Evolutionary conservation across 2,329 filamentous ascomycete genomes (phyloP).

Genomic region (Calonectria hongkongensis): DNA sequence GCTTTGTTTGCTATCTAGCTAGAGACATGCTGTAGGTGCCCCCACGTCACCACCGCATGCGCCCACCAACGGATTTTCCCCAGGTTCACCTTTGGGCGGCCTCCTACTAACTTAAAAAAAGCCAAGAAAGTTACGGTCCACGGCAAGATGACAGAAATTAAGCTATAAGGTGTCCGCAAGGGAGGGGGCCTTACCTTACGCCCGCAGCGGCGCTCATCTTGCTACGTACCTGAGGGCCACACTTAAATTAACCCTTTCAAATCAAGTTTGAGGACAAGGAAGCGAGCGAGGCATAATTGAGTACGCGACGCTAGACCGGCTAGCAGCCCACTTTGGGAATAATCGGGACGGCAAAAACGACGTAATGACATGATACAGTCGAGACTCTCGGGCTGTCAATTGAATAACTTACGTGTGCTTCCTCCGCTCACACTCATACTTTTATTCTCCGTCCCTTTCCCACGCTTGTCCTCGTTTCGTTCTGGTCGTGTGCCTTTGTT

Average conservation of each 20-base stretch:
- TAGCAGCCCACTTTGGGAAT: slow-evolving; percentile 40
- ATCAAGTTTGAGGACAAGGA: slow-evolving; percentile 29
- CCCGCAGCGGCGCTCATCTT: slow-evolving; percentile 4
- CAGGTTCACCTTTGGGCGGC: slow-evolving; percentile 38
- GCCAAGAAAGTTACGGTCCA: slow-evolving; percentile 20
- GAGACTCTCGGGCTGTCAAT: slow-evolving; percentile 22
- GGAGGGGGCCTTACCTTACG: slow-evolving; percentile 1
- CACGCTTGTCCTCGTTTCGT: background rate
- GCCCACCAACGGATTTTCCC: slow-evolving; percentile 18
- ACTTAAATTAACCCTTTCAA: slow-evolving; percentile 17
- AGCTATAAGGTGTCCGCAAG: slow-evolving; percentile 14
- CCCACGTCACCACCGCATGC: background rate
- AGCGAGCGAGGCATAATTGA: slow-evolving; percentile 22
- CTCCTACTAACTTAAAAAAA: slow-evolving; percentile 36
- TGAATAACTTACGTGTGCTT: slow-evolving; percentile 27
- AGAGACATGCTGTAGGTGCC: background rate
- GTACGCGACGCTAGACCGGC: slow-evolving; percentile 35
- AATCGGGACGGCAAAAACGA: slow-evolving; percentile 36
- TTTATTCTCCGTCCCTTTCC: slow-evolving; percentile 5
- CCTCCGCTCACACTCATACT: slow-evolving; percentile 17
- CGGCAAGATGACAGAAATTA: slow-evolving; percentile 8
- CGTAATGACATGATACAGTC: slow-evolving; percentile 48
- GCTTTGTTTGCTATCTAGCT: background rate
- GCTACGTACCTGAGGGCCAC: background rate
- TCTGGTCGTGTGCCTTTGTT: background rate